Evolutionary conservation across 495 filamentous ascomycete species (phyloP).

Genomic region (Xylaria palmicola): DNA sequence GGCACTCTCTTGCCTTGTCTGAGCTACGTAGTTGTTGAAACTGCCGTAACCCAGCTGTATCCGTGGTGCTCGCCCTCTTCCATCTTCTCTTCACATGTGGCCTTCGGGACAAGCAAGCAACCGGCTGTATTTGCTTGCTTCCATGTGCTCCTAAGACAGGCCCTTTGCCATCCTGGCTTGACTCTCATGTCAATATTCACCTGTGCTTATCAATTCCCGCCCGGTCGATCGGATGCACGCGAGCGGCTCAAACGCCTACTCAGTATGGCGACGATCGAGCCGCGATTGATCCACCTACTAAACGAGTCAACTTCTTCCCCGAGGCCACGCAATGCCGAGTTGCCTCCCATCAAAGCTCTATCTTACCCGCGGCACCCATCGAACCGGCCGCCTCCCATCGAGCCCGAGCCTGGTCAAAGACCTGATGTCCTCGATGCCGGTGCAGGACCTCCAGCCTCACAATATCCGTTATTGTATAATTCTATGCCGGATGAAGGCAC

Average conservation of each 20-base stretch:
- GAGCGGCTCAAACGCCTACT: no score
- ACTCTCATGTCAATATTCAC: not conserved
- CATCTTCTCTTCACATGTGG: not conserved
- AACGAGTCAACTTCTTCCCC: conserved; percentile 45
- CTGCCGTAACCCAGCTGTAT: no score
- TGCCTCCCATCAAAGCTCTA: conserved; percentile 44
- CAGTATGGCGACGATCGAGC: conserved; percentile 60
- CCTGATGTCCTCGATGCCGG: conserved; percentile 30
- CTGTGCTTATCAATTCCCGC: conserved; percentile 12
- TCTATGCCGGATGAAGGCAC: conserved; percentile 29
- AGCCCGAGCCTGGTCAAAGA: conserved; percentile 41
- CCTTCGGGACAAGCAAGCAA: no score
- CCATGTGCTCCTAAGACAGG: conserved; percentile 7
- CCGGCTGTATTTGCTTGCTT: not conserved
- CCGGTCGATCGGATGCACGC: conserved; percentile 17
- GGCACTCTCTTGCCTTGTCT: not conserved
- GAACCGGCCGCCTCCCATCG: conserved; percentile 40
- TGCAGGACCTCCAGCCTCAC: conserved; percentile 26
- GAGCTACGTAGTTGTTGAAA: not conserved
- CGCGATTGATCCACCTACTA: conserved; percentile 57
- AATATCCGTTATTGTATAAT: conserved; percentile 35
- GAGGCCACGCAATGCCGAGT: conserved; percentile 36
- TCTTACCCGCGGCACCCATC: conserved; percentile 39
- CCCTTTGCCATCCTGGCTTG: not conserved
- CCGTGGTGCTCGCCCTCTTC: not conserved